Percentiles rank a stretch among this genome's conserved stretches.
Conservation (phyloP, 2,329 filamentous ascomycete species). For the Aciculosporium take region DNA sequence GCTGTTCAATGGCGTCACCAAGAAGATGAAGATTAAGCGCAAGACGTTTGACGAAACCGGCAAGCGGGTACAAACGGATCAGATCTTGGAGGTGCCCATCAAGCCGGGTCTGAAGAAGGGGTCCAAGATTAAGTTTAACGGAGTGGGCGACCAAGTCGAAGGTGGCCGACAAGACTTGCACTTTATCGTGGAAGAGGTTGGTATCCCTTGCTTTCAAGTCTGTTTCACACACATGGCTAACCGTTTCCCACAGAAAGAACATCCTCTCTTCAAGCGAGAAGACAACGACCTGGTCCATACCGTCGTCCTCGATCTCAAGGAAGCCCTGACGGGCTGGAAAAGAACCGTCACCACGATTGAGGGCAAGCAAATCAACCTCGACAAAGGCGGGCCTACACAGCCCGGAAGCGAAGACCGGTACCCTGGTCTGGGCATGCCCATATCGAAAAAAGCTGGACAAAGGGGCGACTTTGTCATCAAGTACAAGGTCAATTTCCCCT, state of each 20-base stretch:
- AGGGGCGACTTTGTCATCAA: slow-evolving; percentile 80
- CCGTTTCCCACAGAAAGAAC: slow-evolving; percentile 52
- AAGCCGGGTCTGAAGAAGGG: slow-evolving; percentile 93
- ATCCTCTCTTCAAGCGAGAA: slow-evolving; percentile 71
- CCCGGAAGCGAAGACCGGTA: slow-evolving; percentile 71
- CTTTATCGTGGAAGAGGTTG: slow-evolving; percentile 87
- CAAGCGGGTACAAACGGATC: slow-evolving; percentile 75
- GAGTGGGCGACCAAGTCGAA: slow-evolving; percentile 95
- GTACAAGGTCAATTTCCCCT: slow-evolving; percentile 88
- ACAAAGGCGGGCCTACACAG: slow-evolving; percentile 71
- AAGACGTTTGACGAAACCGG: slow-evolving; percentile 83
- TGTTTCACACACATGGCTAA: slow-evolving; percentile 4
- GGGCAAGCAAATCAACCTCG: slow-evolving; percentile 66
- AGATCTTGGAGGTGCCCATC: slow-evolving; percentile 86
- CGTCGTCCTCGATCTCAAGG: slow-evolving; percentile 76
- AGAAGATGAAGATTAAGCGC: slow-evolving; percentile 97
- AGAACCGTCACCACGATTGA: slow-evolving; percentile 90
- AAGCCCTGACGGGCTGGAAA: slow-evolving; percentile 87
- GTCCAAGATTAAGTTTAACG: slow-evolving; percentile 95
- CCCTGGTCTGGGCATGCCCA: slow-evolving; percentile 82
- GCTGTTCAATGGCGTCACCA: slow-evolving; percentile 70
- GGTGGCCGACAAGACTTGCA: slow-evolving; percentile 91
- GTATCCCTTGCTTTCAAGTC: slow-evolving; percentile 13
- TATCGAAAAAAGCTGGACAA: slow-evolving; percentile 74
- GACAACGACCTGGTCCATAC: slow-evolving; percentile 74